phyloP scores from a whole-genome alignment of 2,329 filamentous ascomycete species.

The Paecilomyces sp. region DNA sequence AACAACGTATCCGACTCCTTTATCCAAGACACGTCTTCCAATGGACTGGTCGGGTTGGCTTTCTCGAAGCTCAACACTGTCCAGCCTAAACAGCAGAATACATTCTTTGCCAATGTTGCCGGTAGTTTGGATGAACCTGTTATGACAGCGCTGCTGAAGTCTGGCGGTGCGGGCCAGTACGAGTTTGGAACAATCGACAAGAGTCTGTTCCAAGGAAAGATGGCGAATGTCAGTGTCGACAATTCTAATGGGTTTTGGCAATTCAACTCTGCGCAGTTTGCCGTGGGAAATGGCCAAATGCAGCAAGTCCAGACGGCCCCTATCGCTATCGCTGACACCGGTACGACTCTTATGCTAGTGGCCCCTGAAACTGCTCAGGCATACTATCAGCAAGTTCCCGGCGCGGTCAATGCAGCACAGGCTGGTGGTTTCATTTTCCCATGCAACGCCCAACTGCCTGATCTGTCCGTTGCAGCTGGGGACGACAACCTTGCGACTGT shows the following conservation, averaged over 20 bases:
- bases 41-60: conserved; percentile 64
- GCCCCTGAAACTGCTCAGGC: conserved; percentile 48
- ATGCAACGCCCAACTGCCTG: conserved; percentile 47
- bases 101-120: conserved; percentile 67
- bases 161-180: conserved; percentile 56
- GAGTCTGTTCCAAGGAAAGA: conserved; percentile 54
- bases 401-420: conserved; percentile 39
- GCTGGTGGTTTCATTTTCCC: conserved; percentile 51
- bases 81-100: conserved; percentile 56
- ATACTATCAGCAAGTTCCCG: conserved; percentile 54
- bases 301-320: conserved; percentile 24
- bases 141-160: conserved; percentile 63
- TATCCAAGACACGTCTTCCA: conserved; percentile 51
- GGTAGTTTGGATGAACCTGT: conserved; percentile 55
- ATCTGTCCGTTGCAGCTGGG: conserved; percentile 49
- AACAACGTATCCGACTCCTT: conserved; percentile 53
- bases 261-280: conserved; percentile 52
- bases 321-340: conserved; percentile 59
- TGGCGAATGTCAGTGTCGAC: conserved; percentile 58
- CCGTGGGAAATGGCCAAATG: conserved; percentile 40
- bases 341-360: conserved; percentile 59
- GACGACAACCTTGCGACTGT: conserved; percentile 45
- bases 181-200: conserved; percentile 66
- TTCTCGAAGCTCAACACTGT: conserved; percentile 61
- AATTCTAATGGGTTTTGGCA: conserved; percentile 62